Base-by-base conservation (phyloP, 2,329 filamentous ascomycete genomes). In the Sclerotinia spermophila region DNA sequence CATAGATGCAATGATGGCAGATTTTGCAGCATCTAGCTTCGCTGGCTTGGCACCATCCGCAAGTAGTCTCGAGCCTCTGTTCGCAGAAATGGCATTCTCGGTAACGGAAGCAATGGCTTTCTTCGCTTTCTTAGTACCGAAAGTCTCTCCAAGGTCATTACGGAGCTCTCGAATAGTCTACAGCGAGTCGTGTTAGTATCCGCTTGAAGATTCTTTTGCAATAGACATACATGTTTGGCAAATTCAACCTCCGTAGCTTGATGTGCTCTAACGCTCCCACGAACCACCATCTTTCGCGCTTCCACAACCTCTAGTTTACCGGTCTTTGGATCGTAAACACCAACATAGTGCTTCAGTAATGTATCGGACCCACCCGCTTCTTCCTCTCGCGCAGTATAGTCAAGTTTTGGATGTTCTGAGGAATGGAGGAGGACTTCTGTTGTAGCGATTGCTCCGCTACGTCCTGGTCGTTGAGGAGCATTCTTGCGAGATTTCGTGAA, bases 51-150 rank as follows among this genome's bases (percentile, higher is more conserved):
- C 79, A 48, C 67, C 73, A 53, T 73, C 80, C 78, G 33, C 80
- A 77, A 51, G 71, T 72, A 69, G 79, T 81, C 77, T 79, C 79
- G 56, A 83, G 80, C 56, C 81, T 56, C 73, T 75, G 48, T 72
- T 72, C 40, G 79, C 78, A 13, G 75, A 74, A 48, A 95, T 93
- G 27, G 91, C 90, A 77, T 94, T 94, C 76, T 92, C 85, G 3
- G 89, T 88, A 73, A 87, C 84, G 70, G 89, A 86, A 40, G 86
- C 84, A 75, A 96, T 88, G 1, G 88, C 90, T 82, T 94, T 95
- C 84, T 90, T 91, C 33, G 92, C 91, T 81, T 94, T 95, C 83
- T 92, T 94, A 38, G 92, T 95, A 79, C 93, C 93, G 77, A 96
- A 96, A 44, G 90, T 89, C 76, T 92, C 86, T 55, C 91, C 92